phyloP scores from a whole-genome alignment of 176 grass and related monocot genomes.

The Rhynchospora tenuis region DNA sequence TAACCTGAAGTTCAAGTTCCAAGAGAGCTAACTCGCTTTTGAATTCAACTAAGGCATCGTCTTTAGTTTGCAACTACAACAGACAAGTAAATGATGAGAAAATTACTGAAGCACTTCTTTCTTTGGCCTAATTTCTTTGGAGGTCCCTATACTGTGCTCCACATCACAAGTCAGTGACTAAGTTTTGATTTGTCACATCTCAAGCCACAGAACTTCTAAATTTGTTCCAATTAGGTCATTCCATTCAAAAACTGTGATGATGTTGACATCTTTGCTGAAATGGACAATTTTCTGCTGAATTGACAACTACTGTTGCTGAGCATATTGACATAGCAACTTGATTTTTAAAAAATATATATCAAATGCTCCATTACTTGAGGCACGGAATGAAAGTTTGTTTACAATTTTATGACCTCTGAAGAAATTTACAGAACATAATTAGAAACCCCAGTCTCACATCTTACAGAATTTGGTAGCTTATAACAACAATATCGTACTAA shows the following conservation, averaged over 20 bases:
- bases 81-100: neutral
- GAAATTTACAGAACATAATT: neutral
- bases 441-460: neutral
- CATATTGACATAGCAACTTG: neutral
- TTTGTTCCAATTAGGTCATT: neutral
- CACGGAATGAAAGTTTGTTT: neutral
- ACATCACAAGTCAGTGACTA: neutral
- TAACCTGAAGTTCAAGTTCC: conserved; percentile 93
- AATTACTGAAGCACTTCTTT: neutral
- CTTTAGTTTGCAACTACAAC: conserved; percentile 61
- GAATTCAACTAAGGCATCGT: conserved; percentile 59
- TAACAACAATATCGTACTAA: neutral
- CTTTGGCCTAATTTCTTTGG: neutral
- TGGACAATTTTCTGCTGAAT: neutral
- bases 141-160: neutral
- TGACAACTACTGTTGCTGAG: neutral
- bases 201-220: neutral
- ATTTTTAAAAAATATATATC: neutral
- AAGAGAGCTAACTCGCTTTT: conserved; percentile 86
- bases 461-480: neutral
- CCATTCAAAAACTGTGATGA: neutral
- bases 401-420: neutral
- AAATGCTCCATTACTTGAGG: neutral
- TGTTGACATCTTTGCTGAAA: neutral
- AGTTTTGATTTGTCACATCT: neutral